These are phyloP conservation scores for Ceratobasidium sp. DNA, from an alignment of 1,284 basidiomycete genomes.

Conservation along the genomic window DNA sequence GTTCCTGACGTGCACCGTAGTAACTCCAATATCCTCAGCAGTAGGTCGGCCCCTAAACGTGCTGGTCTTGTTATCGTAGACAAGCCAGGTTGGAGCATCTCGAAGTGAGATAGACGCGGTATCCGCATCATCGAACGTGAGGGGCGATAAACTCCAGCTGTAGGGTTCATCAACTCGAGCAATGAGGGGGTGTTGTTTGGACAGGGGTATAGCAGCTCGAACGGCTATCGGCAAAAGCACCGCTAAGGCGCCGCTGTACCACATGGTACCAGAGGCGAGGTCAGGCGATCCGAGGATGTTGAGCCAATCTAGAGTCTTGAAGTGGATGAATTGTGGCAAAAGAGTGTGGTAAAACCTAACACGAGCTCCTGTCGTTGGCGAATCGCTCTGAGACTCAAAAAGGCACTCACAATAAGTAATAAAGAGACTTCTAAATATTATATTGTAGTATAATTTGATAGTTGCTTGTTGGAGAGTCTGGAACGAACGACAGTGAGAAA, in stretches of 20 bases:
- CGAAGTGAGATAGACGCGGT: slow-evolving; percentile 31
- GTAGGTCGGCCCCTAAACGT: slow-evolving; percentile 43
- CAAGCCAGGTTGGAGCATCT: slow-evolving; percentile 43
- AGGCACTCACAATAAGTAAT: slow-evolving; percentile 5
- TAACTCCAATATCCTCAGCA: slow-evolving; percentile 41
- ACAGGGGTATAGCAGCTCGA: slow-evolving; percentile 45
- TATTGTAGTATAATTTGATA: not conserved
- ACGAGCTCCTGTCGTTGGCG: not conserved
- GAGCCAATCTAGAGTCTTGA: not conserved
- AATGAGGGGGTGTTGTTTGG: slow-evolving; percentile 51
- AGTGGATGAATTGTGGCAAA: slow-evolving; percentile 40
- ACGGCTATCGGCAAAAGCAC: slow-evolving; percentile 19
- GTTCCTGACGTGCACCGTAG: slow-evolving; percentile 44
- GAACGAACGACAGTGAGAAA: not conserved
- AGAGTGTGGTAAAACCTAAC: slow-evolving; percentile 21
- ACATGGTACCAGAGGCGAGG: slow-evolving; percentile 12
- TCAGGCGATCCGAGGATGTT: not conserved
- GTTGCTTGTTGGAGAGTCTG: not conserved
- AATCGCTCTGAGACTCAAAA: not conserved
- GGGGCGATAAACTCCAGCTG: slow-evolving; percentile 59
- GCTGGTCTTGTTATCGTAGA: slow-evolving; percentile 39
- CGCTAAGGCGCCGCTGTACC: not conserved
- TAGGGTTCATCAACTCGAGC: slow-evolving; percentile 62
- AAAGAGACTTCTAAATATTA: too few relatives aligned
- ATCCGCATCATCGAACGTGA: slow-evolving; percentile 40